Conservation (phyloP, 2,329 filamentous ascomycete genomes). For the Ceratocystis cubensis region DNA sequence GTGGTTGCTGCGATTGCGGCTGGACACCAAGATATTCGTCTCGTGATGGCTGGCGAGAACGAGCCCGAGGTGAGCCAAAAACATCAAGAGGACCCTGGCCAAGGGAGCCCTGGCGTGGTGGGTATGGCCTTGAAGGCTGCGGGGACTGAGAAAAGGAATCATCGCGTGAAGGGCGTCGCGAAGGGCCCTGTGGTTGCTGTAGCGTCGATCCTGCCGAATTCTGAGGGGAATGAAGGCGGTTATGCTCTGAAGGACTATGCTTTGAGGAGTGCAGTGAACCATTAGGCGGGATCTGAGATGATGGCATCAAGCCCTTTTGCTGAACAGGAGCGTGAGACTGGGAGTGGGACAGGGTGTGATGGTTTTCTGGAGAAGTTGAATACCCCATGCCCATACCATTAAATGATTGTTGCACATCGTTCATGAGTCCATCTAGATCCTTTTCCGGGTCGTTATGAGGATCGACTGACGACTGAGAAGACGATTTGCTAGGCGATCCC, state of each 20-base stretch:
- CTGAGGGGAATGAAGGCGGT: background rate
- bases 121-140: background rate
- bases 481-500: conserved; percentile 28
- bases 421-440: conserved; percentile 15
- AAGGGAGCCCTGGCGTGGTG: conserved; percentile 9
- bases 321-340: conserved; percentile 2
- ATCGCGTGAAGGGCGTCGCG: background rate
- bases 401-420: conserved; percentile 18
- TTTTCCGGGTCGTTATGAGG: conserved; percentile 5
- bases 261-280: background rate
- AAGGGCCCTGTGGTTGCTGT: conserved; percentile 5
- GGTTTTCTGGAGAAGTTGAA: background rate
- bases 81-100: conserved; percentile 11
- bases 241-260: background rate
- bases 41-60: conserved; percentile 10
- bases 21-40: conserved; percentile 9
- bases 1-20: background rate
- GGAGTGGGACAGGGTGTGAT: background rate
- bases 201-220: background rate
- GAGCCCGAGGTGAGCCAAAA: conserved; percentile 10
- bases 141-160: background rate
- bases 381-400: conserved; percentile 15
- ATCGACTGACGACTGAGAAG: background rate
- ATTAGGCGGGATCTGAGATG: background rate
- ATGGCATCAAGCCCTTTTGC: conserved; percentile 1